Evolutionary conservation across 1,284 basidiomycete genomes (phyloP).

Genomic region (Cystobasidium slooffiae): DNA sequence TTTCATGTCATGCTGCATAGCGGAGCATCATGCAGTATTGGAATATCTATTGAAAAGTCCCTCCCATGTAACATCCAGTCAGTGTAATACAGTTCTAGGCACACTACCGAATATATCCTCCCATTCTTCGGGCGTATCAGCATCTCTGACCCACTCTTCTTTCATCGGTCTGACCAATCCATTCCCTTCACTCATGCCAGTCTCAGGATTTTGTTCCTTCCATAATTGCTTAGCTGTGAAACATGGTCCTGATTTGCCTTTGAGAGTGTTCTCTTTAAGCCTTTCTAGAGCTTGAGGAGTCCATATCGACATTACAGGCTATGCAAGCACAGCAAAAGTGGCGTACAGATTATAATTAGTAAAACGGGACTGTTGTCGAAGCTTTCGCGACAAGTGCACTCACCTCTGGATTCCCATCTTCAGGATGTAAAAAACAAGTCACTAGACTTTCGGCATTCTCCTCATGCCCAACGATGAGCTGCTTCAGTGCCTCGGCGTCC

Average conservation of each 20-base stretch:
- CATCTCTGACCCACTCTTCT: conserved; percentile 14
- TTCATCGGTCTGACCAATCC: conserved; percentile 20
- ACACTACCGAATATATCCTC: conserved; percentile 10
- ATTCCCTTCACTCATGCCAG: conserved; percentile 5
- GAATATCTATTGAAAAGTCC: no score
- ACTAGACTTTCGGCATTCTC: neutral
- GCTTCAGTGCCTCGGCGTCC: neutral
- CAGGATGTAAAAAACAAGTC: conserved; percentile 26
- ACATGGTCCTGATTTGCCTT: conserved; percentile 30
- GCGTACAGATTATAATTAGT: neutral
- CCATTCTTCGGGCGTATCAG: conserved; percentile 38
- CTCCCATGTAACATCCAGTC: no score
- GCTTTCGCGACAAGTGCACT: neutral
- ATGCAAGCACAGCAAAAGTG: neutral
- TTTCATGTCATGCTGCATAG: no score
- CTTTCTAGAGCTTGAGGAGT: conserved; percentile 22
- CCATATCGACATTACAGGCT: conserved; percentile 35
- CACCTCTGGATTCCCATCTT: conserved; percentile 37
- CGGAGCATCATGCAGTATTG: no score
- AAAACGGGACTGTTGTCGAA: neutral
- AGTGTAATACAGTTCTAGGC: no score
- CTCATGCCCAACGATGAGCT: conserved; percentile 22
- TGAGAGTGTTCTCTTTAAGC: conserved; percentile 11
- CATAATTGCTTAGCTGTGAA: conserved; percentile 34
- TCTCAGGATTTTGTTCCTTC: neutral